Conservation (phyloP, 2,329 filamentous ascomycete species). For the Colletotrichum euphorbiae region DNA sequence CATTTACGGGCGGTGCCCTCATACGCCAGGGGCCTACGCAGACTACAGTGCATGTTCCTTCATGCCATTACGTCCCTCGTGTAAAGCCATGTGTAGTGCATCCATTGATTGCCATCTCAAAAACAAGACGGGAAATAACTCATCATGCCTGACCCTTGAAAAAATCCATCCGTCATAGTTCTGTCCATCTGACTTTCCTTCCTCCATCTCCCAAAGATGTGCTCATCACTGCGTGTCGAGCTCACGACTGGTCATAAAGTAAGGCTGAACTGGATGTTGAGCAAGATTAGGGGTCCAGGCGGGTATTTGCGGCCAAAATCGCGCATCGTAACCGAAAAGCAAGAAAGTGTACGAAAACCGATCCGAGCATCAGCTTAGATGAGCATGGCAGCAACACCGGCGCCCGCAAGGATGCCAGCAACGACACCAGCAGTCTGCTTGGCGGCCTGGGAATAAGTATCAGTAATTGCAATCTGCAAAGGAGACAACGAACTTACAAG, state of each 20-base stretch:
- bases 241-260: slow-evolving; percentile 39
- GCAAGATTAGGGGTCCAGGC: slow-evolving; percentile 47
- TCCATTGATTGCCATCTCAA: slow-evolving; percentile 48
- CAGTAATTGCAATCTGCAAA: neutral
- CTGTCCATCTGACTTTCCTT: slow-evolving; percentile 25
- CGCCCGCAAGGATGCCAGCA: slow-evolving; percentile 60
- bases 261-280: slow-evolving; percentile 39
- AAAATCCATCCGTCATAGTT: slow-evolving; percentile 24
- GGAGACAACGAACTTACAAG: slow-evolving; percentile 43
- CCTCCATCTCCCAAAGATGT: slow-evolving; percentile 29
- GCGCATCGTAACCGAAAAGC: slow-evolving; percentile 43
- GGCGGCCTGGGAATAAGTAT: slow-evolving; percentile 21
- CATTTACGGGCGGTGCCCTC: slow-evolving; percentile 7
- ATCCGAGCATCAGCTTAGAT: slow-evolving; percentile 52
- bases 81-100: slow-evolving; percentile 35
- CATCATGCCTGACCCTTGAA: slow-evolving; percentile 47
- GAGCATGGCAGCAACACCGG: slow-evolving; percentile 61
- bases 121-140: slow-evolving; percentile 46
- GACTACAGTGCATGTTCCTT: slow-evolving; percentile 12
- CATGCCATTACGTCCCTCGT: slow-evolving; percentile 35
- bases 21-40: slow-evolving; percentile 13
- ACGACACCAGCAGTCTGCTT: slow-evolving; percentile 56
- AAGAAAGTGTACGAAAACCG: slow-evolving; percentile 25
- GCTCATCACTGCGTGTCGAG: slow-evolving; percentile 27
- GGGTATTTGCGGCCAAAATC: slow-evolving; percentile 59